Evolutionary conservation across 345 rosid genomes (phyloP), one percentile per base, ranked within the genome.

Genomic region (Firmiana major): DNA sequence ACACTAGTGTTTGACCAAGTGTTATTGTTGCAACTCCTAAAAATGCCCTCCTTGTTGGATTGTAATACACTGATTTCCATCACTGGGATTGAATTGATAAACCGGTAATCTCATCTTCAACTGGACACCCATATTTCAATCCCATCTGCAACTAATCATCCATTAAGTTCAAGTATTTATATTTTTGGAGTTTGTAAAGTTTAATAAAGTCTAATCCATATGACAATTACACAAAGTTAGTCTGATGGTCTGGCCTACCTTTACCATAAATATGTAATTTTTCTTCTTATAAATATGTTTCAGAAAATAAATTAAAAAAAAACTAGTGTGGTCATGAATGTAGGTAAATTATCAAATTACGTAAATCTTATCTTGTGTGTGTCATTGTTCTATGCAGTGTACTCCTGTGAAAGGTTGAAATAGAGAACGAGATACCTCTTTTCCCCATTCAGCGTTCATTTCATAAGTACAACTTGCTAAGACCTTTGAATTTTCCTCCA

Each of bases 31-130:
- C 88, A 21, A 89, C 69, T 9, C 98, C 98, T 3, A 86, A 11
- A 81, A 94, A 94, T 6, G 89, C 94, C 58, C 82, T 71, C 79
- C 83, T 89, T 42, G 81, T 64, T 0, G 93, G 93, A 79, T 85
- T 85, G 77, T 66, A 81, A 76, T 91, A 90, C 13, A 83, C 90
- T 24, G 96, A 87, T 84, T 82, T 92, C 96, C 96, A 91, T 78
- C 97, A 97, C 12, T 72, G 80, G 75, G 90, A 87, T 74, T 90
- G 89, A 67, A 92, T 90, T 12, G 91, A 64, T 58, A 92, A 73
- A 72, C 98, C 98, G 22, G 97, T 92, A 28, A 94, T 91, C 71
- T 90, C 89, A 82, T 94, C 97, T 75, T 94, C 98, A 31, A 91
- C 97, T 2, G 91, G 88, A 66, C 88, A 89, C n/a, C 98, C 97